Base-by-base conservation (phyloP, 2,329 filamentous ascomycete species). In the Paecilomyces niveus region DNA sequence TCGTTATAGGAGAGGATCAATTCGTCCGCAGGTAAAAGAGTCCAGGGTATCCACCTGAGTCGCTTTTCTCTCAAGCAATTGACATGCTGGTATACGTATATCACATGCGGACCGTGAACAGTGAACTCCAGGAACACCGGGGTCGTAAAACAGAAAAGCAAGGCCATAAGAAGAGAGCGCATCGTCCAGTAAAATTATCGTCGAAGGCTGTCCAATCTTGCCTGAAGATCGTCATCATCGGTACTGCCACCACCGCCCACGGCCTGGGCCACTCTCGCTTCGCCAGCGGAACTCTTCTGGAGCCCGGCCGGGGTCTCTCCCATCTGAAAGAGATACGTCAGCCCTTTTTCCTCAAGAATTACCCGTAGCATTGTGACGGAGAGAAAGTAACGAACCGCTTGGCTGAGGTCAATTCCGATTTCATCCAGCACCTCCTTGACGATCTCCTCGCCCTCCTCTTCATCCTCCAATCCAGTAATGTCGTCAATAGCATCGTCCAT, bases 401-500 rank as follows among this genome's bases (percentile, higher is more conserved):
- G 89, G 67, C 89, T 92, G 59, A 97, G 82, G 70, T 99, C 93
- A 31, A 99, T 87, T 56, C 94, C 94, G 72, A 99, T 96, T 77
- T 97, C 94, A 71, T 97, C 94, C 68, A 99, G 76, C 4, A 99
- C 90, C 76, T 97, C 92, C 68, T 96, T 95, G 33, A 99, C 92
- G 11, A 97, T 90, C 72, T 99, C 94, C 67, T 99, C 94, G 33
- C 92, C 90, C 74, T 97, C 94, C 67, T 96, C 94, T 70, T 99
- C 94, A 61, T 96, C 86, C 58, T 88, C 86, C 39, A 96, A 81
- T 24, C 95, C 94, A 68, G 94, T 97, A 54, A 93, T 92, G 73
- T 99, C 94, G 72, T 99, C 94, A 60, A 99, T 94, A 21, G 92
- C 93, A 75, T 97, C 94, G 71, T 97, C 93, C 94, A 99, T 97